These are phyloP conservation scores for Pseudocercospora ulei DNA, from an alignment of 2,329 filamentous ascomycete genomes.

Conservation along the genomic window DNA sequence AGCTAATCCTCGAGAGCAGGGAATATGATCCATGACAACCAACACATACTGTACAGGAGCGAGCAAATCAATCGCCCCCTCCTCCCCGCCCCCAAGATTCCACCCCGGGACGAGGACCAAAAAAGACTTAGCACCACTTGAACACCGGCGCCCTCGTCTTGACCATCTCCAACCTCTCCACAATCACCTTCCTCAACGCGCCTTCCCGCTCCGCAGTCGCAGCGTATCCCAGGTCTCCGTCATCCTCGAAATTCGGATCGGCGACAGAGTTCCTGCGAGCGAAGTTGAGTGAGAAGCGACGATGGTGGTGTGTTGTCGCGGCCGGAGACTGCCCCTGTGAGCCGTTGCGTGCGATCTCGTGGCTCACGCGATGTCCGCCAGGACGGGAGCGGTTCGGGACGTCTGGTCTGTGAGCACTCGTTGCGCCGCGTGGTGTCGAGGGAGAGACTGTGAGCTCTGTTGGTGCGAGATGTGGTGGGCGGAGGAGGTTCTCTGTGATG, in stretches of 20 bases:
- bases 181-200: constrained; percentile 85
- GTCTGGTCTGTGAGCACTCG: constrained; percentile 20
- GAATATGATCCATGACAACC: no score
- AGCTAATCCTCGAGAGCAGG: not conserved
- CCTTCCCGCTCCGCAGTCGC: constrained; percentile 91
- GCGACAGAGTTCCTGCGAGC: constrained; percentile 12
- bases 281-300: constrained; percentile 40
- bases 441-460: constrained; percentile 21
- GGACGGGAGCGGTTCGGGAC: constrained; percentile 25
- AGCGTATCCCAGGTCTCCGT: constrained; percentile 88
- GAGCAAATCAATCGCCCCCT: no score
- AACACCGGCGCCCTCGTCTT: constrained; percentile 94
- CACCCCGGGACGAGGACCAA: constrained; percentile 16
- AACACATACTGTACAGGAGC: no score
- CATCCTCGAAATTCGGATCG: constrained; percentile 48
- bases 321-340: constrained; percentile 22
- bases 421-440: constrained; percentile 6
- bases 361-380: constrained; percentile 25
- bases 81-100: not conserved
- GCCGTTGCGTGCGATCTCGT: constrained; percentile 21
- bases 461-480: constrained; percentile 11
- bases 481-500: constrained; percentile 19
- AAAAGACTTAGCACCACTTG: constrained; percentile 66
- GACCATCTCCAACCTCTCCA: constrained; percentile 88
- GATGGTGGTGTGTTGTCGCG: constrained; percentile 23